Evolutionary conservation across 306 rosid species (phyloP).

Genomic region (Quercus ilex): DNA sequence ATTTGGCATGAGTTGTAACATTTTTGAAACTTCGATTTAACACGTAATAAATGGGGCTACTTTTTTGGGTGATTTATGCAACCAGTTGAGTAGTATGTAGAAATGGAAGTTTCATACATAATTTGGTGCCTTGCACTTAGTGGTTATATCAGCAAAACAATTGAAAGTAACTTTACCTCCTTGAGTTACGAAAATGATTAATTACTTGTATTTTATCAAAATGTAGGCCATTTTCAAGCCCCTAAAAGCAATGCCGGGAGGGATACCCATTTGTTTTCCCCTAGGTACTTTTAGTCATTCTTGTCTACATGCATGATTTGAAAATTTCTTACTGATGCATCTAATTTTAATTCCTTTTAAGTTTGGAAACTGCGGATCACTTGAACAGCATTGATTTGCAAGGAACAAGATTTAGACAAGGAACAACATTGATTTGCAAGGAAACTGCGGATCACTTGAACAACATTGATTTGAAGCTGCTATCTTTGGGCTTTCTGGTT

Average conservation of each 20-base stretch:
- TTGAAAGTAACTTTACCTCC: not conserved
- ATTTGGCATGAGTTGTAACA: not conserved
- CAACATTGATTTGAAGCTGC: constrained; percentile 65
- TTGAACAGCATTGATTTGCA: constrained; percentile 86
- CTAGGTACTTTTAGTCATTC: constrained; percentile 46
- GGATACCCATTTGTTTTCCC: constrained; percentile 89
- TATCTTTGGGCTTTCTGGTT: too few species aligned
- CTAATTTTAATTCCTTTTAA: constrained; percentile 28
- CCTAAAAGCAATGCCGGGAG: constrained; percentile 80
- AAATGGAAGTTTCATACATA: too few species aligned
- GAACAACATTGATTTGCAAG: constrained; percentile 9
- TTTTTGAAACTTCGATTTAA: not conserved
- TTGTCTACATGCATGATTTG: constrained; percentile 7
- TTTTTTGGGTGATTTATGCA: too few species aligned
- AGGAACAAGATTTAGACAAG: constrained; percentile 65
- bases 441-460: constrained; percentile 75
- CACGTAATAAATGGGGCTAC: too few species aligned
- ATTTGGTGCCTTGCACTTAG: not conserved
- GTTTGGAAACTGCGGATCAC: constrained; percentile 85
- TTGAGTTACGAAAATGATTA: constrained; percentile 13
- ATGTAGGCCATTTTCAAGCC: constrained; percentile 63
- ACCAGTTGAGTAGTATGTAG: too few species aligned
- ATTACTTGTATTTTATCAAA: constrained; percentile 9
- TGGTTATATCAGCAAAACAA: too few species aligned
- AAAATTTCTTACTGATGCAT: constrained; percentile 7